These are phyloP conservation scores for Byssochlamys sp. DNA, from an alignment of 2,329 filamentous ascomycete species.

Conservation along the genomic window DNA sequence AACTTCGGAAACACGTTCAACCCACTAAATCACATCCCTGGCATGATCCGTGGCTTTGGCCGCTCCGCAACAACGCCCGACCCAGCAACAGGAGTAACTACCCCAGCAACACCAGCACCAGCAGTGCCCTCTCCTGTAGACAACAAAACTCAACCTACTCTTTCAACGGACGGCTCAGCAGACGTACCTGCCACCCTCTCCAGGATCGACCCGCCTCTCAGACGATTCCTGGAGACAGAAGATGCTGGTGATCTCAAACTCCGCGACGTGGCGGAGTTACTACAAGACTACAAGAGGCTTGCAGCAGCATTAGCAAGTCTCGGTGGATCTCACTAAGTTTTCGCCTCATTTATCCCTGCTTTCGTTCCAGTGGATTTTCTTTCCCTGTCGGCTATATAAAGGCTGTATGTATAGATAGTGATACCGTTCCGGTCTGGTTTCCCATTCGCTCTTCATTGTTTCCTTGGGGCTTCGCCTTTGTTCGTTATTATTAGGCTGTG, in stretches of 20 bases:
- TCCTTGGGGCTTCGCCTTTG: neutral
- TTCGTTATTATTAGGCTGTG: neutral
- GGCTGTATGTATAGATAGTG: neutral
- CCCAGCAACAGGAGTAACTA: neutral
- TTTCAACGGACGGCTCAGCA: conserved; percentile 10
- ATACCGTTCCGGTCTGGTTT: neutral
- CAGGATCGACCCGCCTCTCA: conserved; percentile 50
- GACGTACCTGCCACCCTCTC: conserved; percentile 9
- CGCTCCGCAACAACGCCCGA: conserved; percentile 15
- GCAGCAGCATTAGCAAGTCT: conserved; percentile 53
- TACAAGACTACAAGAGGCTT: conserved; percentile 65
- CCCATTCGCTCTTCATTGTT: neutral
- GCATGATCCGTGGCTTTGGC: conserved; percentile 71
- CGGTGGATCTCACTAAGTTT: conserved; percentile 2
- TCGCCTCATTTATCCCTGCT: neutral
- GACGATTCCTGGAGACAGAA: conserved; percentile 63
- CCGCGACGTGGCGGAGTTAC: conserved; percentile 61
- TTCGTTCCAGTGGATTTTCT: neutral
- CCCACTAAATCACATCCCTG: conserved; percentile 67
- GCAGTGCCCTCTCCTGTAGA: conserved; percentile 26
- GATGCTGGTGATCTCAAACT: conserved; percentile 61
- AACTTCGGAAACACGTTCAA: conserved; percentile 73
- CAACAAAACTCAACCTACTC: conserved; percentile 23
- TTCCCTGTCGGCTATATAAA: neutral
- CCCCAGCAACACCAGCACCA: conserved; percentile 35